Conservation (phyloP, 257 asterid genomes). For the Solanum peruvianum region DNA sequence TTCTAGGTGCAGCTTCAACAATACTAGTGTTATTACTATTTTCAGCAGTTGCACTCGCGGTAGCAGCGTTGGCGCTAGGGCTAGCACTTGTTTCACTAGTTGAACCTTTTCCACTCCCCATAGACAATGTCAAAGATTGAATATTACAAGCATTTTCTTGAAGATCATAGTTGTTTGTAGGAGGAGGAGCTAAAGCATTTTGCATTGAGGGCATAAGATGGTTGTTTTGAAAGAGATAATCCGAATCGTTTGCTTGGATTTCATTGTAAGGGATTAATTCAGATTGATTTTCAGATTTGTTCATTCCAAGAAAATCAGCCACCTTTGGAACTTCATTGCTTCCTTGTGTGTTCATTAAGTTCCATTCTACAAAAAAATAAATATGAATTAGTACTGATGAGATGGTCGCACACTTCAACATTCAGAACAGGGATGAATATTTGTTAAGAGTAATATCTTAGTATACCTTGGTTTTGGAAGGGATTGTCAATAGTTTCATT, state of each 20-base stretch:
- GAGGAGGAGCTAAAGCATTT: slow-evolving; percentile 13
- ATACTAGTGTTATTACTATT: slow-evolving; percentile 30
- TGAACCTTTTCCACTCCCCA: slow-evolving; percentile 70
- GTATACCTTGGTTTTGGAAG: slow-evolving; percentile 54
- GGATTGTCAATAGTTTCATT: slow-evolving; percentile 49
- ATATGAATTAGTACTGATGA: not conserved
- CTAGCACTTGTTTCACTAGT: slow-evolving; percentile 25
- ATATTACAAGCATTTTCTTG: slow-evolving; percentile 45
- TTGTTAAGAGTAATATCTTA: not conserved
- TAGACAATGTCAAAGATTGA: slow-evolving; percentile 66
- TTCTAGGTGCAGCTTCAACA: slow-evolving; percentile 62
- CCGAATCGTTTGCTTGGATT: slow-evolving; percentile 35
- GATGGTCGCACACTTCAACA: not conserved
- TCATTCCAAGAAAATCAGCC: slow-evolving; percentile 71
- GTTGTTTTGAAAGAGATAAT: slow-evolving; percentile 36
- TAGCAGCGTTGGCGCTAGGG: not conserved
- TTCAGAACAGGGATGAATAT: not conserved
- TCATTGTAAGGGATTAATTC: slow-evolving; percentile 41
- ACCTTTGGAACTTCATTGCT: slow-evolving; percentile 53
- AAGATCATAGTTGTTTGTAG: slow-evolving; percentile 14
- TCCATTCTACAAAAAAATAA: slow-evolving; percentile 38
- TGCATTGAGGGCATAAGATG: slow-evolving; percentile 27
- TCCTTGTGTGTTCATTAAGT: slow-evolving; percentile 36
- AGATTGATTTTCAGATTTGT: slow-evolving; percentile 23
- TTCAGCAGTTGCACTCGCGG: slow-evolving; percentile 24